Conservation (phyloP, 768 basidiomycete species). For the Leucocoprinus sp. region DNA sequence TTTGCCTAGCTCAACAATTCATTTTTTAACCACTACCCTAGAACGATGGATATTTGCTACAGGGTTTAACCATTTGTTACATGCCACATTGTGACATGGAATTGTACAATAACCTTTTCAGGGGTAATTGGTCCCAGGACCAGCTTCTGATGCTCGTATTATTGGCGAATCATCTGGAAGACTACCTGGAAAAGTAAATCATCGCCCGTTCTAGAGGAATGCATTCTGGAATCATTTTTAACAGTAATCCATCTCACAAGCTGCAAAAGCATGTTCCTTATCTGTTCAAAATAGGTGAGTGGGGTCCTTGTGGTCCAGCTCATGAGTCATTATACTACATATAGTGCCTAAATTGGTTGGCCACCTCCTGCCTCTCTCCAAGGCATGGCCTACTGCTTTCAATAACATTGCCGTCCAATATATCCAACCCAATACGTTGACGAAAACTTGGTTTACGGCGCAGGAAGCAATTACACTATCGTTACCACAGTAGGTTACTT, state of each 20-base stretch:
- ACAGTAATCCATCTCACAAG: slow-evolving; percentile 46
- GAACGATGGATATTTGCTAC: slow-evolving; percentile 26
- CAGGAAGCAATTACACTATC: background rate
- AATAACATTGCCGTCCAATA: slow-evolving; percentile 58
- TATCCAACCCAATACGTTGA: slow-evolving; percentile 7
- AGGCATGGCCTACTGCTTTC: slow-evolving; percentile 52
- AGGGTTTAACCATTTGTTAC: slow-evolving; percentile 52
- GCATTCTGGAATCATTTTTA: slow-evolving; percentile 11
- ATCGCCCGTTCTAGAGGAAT: slow-evolving; percentile 7
- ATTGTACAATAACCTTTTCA: slow-evolving; percentile 59
- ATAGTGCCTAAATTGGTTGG: slow-evolving; percentile 43
- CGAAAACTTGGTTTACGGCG: slow-evolving; percentile 3
- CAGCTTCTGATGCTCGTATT: slow-evolving; percentile 43
- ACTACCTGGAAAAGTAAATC: slow-evolving; percentile 60
- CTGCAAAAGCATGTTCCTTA: slow-evolving; percentile 44
- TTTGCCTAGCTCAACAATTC: background rate
- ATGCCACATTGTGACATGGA: slow-evolving; percentile 77
- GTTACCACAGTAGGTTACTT: slow-evolving; percentile 4
- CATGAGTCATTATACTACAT: slow-evolving; percentile 5
- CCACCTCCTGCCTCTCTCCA: slow-evolving; percentile 41
- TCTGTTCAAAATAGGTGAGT: slow-evolving; percentile 46
- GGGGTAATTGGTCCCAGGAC: slow-evolving; percentile 48
- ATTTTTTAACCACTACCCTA: slow-evolving; percentile 13
- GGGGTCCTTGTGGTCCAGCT: slow-evolving; percentile 12
- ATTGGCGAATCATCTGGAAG: slow-evolving; percentile 56